Conservation (phyloP, 441 rosid species). For the Viola pubescens region DNA sequence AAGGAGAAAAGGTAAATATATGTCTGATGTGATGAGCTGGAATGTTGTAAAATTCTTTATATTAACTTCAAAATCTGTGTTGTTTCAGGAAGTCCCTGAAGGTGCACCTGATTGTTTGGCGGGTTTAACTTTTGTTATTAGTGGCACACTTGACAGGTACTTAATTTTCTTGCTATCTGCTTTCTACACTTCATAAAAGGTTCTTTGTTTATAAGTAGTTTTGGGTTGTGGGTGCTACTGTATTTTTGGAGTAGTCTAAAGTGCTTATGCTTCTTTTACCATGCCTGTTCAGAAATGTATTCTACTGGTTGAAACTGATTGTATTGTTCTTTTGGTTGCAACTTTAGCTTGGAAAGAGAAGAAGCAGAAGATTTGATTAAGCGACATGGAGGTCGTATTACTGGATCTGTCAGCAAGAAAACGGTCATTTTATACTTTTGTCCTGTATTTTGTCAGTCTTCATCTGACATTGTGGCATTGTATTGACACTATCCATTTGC, state of each 20-base stretch:
- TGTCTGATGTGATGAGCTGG: constrained; percentile 6
- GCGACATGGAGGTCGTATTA: constrained; percentile 85
- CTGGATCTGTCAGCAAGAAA: constrained; percentile 96
- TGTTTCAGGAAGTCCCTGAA: constrained; percentile 89
- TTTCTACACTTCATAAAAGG: too few relatives aligned
- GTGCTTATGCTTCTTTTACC: background rate
- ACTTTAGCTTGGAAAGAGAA: constrained; percentile 87
- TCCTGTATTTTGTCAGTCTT: constrained; percentile 16
- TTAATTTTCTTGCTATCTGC: constrained; percentile 10
- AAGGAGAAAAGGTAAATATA: constrained; percentile 82
- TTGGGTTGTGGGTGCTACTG: constrained; percentile 9
- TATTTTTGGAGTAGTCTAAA: constrained; percentile 7
- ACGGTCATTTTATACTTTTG: constrained; percentile 43
- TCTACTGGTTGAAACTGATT: constrained; percentile 1
- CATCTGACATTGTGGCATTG: constrained; percentile 12
- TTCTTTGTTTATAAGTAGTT: constrained; percentile 3
- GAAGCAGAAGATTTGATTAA: constrained; percentile 96
- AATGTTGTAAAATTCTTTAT: constrained; percentile 2
- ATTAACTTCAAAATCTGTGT: constrained; percentile 18
- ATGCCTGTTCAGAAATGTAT: constrained; percentile 1
- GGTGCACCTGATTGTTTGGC: constrained; percentile 84
- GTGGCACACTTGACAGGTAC: constrained; percentile 99
- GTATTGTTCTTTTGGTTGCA: constrained; percentile 15
- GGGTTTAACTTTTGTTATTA: constrained; percentile 83
- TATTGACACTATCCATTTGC: constrained; percentile 33